Evolutionary conservation across 768 basidiomycete genomes (phyloP).

Genomic region (Tylopilus plumbeoviolaceoides): DNA sequence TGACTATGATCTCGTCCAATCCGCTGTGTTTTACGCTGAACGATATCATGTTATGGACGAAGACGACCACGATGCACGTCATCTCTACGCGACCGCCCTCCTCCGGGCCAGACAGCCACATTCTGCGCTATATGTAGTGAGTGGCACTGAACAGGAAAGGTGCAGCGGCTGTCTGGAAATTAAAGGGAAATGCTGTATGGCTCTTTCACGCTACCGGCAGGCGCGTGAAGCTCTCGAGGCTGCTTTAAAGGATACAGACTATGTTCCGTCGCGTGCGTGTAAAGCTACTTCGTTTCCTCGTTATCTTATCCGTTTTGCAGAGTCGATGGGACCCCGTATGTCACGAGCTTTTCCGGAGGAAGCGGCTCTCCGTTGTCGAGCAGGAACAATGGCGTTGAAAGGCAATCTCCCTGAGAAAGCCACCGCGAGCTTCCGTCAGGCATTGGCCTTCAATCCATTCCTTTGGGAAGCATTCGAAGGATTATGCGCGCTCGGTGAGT

Average conservation of each 20-base stretch:
- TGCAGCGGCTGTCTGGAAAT: slow-evolving; percentile 79
- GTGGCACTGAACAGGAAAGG: slow-evolving; percentile 51
- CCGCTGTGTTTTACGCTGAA: slow-evolving; percentile 89
- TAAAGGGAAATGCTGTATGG: slow-evolving; percentile 70
- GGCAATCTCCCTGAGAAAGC: slow-evolving; percentile 77
- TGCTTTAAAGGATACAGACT: slow-evolving; percentile 49
- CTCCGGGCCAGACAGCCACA: slow-evolving; percentile 67
- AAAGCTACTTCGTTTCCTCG: slow-evolving; percentile 1
- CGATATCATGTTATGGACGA: slow-evolving; percentile 71
- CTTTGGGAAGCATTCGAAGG: slow-evolving; percentile 94
- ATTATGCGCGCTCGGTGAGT: slow-evolving; percentile 70
- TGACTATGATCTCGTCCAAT: slow-evolving; percentile 71
- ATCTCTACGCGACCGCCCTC: slow-evolving; percentile 78
- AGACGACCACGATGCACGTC: slow-evolving; percentile 73
- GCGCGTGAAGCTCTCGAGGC: slow-evolving; percentile 69
- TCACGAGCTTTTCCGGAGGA: slow-evolving; percentile 65
- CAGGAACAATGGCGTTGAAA: slow-evolving; percentile 72
- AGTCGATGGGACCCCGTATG: slow-evolving; percentile 49
- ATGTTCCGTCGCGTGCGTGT: slow-evolving; percentile 56
- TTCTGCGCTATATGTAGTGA: slow-evolving; percentile 71
- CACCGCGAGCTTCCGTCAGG: slow-evolving; percentile 62
- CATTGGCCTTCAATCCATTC: slow-evolving; percentile 69
- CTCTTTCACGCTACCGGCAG: slow-evolving; percentile 70
- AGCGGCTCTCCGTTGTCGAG: slow-evolving; percentile 69
- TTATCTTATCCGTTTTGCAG: slow-evolving; percentile 33